Evolutionary conservation across 164 flowering plant genomes (phyloP).

Genomic region (Berberis thunbergii): DNA sequence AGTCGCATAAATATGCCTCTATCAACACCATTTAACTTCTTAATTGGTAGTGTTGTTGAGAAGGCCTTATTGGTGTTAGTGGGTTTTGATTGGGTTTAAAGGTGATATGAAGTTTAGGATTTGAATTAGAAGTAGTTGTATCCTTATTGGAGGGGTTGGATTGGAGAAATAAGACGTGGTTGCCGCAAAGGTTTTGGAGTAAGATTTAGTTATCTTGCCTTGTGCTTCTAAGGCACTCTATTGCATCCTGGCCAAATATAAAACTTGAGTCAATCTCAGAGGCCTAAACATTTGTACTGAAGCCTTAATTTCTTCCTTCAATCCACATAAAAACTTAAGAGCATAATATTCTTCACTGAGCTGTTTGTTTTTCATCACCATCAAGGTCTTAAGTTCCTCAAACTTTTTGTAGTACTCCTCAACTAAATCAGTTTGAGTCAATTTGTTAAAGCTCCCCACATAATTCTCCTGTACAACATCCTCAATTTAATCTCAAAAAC

Average conservation of each 20-base stretch:
- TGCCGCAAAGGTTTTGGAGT: not conserved
- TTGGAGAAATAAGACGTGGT: not conserved
- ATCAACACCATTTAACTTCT: too few relatives aligned
- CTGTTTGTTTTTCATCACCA: not conserved
- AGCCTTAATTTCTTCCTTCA: not conserved
- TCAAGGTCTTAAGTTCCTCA: not conserved
- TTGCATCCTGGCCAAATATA: not conserved
- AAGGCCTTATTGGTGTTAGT: too few relatives aligned
- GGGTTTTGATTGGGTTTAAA: not conserved
- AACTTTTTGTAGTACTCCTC: not conserved
- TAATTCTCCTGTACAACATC: not conserved
- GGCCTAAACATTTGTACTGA: not conserved
- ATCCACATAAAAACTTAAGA: not conserved
- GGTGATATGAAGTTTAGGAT: not conserved
- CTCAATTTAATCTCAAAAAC: not conserved
- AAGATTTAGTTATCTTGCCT: not conserved
- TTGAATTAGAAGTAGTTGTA: not conserved
- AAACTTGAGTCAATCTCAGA: not conserved
- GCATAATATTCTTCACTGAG: not conserved
- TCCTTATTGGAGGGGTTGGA: not conserved
- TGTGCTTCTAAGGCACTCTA: not conserved
- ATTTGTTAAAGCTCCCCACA: not conserved
- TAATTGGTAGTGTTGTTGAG: too few relatives aligned
- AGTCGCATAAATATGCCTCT: too few relatives aligned
- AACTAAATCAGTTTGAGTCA: not conserved